Percentiles rank a stretch among this genome's conserved stretches.
phyloP scores from a whole-genome alignment of 2,329 filamentous ascomycete species.

The Leptographium procerum region DNA sequence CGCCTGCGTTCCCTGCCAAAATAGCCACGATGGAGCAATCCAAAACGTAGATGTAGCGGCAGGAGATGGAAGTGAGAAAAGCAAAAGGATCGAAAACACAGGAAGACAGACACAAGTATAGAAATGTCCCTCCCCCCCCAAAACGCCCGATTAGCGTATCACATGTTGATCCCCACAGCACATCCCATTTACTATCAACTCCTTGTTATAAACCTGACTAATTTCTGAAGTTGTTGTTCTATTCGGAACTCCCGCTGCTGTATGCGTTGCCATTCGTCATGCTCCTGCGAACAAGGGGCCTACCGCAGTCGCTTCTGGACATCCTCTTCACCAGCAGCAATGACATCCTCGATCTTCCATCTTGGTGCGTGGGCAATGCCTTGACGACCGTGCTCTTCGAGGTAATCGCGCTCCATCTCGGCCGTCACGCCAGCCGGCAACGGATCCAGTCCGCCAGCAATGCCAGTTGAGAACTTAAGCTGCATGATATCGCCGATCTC shows the following conservation, averaged over 20 bases:
- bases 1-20: background rate
- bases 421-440: conserved; percentile 59
- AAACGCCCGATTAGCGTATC: conserved; percentile 5
- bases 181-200: conserved; percentile 4
- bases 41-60: background rate
- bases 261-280: conserved; percentile 1
- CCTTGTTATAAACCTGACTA: conserved; percentile 8
- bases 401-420: conserved; percentile 61
- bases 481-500: conserved; percentile 87
- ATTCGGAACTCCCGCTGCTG: conserved; percentile 1
- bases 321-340: conserved; percentile 38
- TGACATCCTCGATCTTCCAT: conserved; percentile 76
- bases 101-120: background rate
- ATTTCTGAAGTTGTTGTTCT: conserved; percentile 5
- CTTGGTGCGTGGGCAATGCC: conserved; percentile 66
- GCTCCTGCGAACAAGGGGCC: conserved; percentile 9
- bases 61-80: background rate
- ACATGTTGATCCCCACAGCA: background rate
- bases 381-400: conserved; percentile 50
- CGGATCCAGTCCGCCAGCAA: conserved; percentile 76
- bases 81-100: background rate
- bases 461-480: conserved; percentile 92
- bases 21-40: conserved; percentile 1
- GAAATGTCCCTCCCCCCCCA: background rate
- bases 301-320: conserved; percentile 19